phyloP scores from a whole-genome alignment of 306 rosid genomes.

The Ormosia semicastrata region DNA sequence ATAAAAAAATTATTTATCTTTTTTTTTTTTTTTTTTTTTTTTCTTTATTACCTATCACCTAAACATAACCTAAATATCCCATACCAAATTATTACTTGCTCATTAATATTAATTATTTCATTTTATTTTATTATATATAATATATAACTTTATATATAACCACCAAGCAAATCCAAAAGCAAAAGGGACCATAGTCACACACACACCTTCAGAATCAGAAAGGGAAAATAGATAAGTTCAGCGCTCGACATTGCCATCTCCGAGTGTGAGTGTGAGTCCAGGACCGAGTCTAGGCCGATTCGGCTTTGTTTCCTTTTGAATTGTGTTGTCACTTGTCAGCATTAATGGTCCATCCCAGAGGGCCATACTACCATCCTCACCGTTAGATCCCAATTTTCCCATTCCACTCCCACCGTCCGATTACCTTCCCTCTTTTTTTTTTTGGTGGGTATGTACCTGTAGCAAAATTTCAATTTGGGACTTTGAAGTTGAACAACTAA shows the following conservation, averaged over 20 bases:
- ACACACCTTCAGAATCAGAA: neutral
- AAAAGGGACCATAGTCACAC: neutral
- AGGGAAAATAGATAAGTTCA: neutral
- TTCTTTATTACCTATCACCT: too few relatives aligned
- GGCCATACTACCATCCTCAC: slow-evolving; percentile 40
- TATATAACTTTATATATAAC: too few relatives aligned
- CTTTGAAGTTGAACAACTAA: neutral
- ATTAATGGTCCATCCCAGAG: slow-evolving; percentile 33
- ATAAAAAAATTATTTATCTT: too few relatives aligned
- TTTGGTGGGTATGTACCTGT: neutral
- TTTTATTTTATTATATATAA: too few relatives aligned
- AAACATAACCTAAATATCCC: too few relatives aligned
- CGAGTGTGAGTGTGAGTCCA: neutral
- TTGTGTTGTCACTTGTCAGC: slow-evolving; percentile 49
- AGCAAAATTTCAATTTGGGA: slow-evolving; percentile 34
- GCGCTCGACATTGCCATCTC: neutral
- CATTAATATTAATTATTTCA: too few relatives aligned
- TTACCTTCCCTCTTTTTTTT: neutral
- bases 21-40: too few relatives aligned
- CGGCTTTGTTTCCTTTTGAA: slow-evolving; percentile 35
- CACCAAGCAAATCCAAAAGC: neutral
- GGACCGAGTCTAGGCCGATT: slow-evolving; percentile 25
- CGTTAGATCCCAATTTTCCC: slow-evolving; percentile 57
- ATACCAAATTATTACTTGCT: too few relatives aligned
- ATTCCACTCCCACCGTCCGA: slow-evolving; percentile 46